Conservation (phyloP, 106 monocot species). For the Cymbidium sinense region DNA sequence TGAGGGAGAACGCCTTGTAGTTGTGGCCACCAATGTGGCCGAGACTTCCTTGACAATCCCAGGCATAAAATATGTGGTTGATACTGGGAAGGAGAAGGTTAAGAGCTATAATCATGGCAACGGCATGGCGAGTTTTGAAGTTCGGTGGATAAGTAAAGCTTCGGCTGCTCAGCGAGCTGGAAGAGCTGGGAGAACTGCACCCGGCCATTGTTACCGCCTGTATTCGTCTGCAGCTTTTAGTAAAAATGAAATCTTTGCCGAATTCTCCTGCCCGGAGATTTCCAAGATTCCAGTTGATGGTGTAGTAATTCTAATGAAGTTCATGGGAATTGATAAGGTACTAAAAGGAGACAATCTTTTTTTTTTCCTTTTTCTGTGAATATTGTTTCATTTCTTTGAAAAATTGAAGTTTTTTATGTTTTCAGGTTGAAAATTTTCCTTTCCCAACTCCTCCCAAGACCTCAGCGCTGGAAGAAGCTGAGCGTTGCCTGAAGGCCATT, state of each 20-base stretch:
- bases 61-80: conserved; percentile 95
- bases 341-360: background rate
- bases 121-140: conserved; percentile 70
- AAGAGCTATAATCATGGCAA: conserved; percentile 63
- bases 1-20: conserved; percentile 75
- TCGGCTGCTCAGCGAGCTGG: conserved; percentile 90
- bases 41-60: conserved; percentile 98
- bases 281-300: conserved; percentile 81
- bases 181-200: conserved; percentile 89
- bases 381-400: background rate
- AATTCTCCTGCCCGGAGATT: conserved; percentile 85
- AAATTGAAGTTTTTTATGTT: background rate
- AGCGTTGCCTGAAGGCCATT: conserved; percentile 62
- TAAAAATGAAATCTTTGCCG: conserved; percentile 64
- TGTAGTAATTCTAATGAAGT: conserved; percentile 86
- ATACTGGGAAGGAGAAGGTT: conserved; percentile 94
- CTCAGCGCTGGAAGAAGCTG: conserved; percentile 66
- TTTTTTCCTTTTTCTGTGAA: background rate
- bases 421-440: conserved; percentile 88
- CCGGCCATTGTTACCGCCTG: conserved; percentile 87
- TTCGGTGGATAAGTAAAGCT: conserved; percentile 96
- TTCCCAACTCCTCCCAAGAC: conserved; percentile 84
- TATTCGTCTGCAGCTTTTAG: conserved; percentile 84
- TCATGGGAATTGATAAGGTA: conserved; percentile 88
- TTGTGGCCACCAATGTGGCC: conserved; percentile 95